These are phyloP conservation scores for Alternaria incomplexa DNA, from an alignment of 2,329 filamentous ascomycete species.

Conservation along the genomic window DNA sequence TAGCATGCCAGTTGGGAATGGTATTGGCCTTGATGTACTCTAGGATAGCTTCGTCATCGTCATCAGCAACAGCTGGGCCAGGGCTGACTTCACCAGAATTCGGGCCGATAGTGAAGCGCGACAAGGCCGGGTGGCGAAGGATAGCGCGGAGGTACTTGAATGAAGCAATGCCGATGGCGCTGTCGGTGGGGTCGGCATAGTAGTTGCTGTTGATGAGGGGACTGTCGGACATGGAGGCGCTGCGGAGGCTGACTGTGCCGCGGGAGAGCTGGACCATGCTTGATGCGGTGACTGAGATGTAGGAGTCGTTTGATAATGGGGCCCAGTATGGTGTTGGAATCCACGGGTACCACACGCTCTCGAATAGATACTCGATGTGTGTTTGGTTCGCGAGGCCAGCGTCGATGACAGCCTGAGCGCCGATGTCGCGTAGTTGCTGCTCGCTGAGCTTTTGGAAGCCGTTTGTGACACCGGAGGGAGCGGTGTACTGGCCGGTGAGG, in stretches of 20 bases:
- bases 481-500: slow-evolving; percentile 37
- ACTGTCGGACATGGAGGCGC: slow-evolving; percentile 31
- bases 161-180: slow-evolving; percentile 42
- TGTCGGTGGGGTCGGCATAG: slow-evolving; percentile 41
- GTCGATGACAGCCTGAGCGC: slow-evolving; percentile 23
- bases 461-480: slow-evolving; percentile 41
- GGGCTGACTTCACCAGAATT: slow-evolving; percentile 39
- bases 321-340: slow-evolving; percentile 39
- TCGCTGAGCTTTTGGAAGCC: slow-evolving; percentile 34
- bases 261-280: slow-evolving; percentile 39
- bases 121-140: slow-evolving; percentile 24
- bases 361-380: slow-evolving; percentile 36
- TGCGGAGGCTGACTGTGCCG: slow-evolving; percentile 45
- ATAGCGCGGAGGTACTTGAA: slow-evolving; percentile 43
- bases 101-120: slow-evolving; percentile 24
- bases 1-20: slow-evolving; percentile 37
- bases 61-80: slow-evolving; percentile 25
- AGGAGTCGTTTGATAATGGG: slow-evolving; percentile 40
- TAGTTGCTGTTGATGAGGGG: slow-evolving; percentile 47
- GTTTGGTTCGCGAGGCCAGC: slow-evolving; percentile 32
- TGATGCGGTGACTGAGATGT: slow-evolving; percentile 41
- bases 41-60: slow-evolving; percentile 39
- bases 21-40: slow-evolving; percentile 32
- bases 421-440: slow-evolving; percentile 25
- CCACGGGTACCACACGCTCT: slow-evolving; percentile 33